These are phyloP conservation scores for Trichoderma citrinoviride DNA, from an alignment of 2,329 filamentous ascomycete species.

Conservation along the genomic window DNA sequence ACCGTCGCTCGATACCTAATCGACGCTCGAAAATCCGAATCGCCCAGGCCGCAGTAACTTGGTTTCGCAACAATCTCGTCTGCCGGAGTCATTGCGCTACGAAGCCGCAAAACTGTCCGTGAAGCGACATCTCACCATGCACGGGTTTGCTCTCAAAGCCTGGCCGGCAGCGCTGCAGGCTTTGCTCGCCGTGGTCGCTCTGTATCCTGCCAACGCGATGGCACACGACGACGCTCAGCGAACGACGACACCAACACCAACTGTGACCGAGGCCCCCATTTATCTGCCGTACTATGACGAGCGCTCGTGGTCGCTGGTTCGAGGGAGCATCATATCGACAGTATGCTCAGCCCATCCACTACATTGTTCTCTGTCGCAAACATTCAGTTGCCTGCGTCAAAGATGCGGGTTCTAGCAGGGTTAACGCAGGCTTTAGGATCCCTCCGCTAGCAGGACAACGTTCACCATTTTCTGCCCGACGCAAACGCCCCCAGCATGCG, in stretches of 20 bases:
- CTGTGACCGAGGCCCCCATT: conserved; percentile 44
- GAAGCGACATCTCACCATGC: background rate
- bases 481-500: conserved; percentile 41
- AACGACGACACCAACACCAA: conserved; percentile 23
- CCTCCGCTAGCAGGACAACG: conserved; percentile 38
- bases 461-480: conserved; percentile 51
- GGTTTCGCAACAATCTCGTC: background rate
- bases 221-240: conserved; percentile 21
- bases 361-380: background rate
- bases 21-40: background rate
- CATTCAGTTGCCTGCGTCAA: background rate
- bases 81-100: background rate
- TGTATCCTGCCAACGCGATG: conserved; percentile 24
- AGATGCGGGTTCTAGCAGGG: background rate
- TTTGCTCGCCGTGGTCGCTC: conserved; percentile 28
- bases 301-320: conserved; percentile 44
- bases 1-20: background rate
- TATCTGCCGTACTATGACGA: conserved; percentile 45
- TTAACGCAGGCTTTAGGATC: conserved; percentile 33
- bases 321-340: conserved; percentile 46
- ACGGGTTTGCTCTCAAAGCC: background rate
- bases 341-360: conserved; percentile 30
- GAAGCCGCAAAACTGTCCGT: background rate
- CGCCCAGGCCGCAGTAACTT: background rate
- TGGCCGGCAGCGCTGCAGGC: conserved; percentile 27